Evolutionary conservation across 305 asterid species (phyloP).

Genomic region (Nicotiana rustica): DNA sequence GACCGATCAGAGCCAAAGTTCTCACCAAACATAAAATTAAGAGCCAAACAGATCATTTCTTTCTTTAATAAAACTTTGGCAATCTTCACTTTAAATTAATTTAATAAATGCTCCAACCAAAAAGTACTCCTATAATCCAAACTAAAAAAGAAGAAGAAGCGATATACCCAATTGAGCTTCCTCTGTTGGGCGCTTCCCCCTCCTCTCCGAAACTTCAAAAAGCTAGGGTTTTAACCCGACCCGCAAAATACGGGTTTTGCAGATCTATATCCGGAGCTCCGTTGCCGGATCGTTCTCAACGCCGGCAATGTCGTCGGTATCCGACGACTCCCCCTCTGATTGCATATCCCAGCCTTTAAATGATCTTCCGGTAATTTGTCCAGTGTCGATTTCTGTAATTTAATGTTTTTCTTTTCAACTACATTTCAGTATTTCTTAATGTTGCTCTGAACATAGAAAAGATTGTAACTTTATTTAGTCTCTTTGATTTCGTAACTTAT

Average conservation of each 20-base stretch:
- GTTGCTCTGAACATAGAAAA: neutral
- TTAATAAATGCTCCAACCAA: slow-evolving; percentile 23
- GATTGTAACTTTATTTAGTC: neutral
- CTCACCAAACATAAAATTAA: neutral
- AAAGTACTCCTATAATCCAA: neutral
- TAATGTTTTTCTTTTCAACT: neutral
- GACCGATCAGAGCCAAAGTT: neutral
- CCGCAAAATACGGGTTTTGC: slow-evolving; percentile 50
- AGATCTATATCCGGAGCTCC: slow-evolving; percentile 62
- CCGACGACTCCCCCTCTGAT: slow-evolving; percentile 58
- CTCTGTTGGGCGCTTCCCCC: slow-evolving; percentile 30
- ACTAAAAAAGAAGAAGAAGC: neutral
- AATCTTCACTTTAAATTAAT: neutral
- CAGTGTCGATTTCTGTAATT: slow-evolving; percentile 20
- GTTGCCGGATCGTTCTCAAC: slow-evolving; percentile 71
- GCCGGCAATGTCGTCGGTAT: slow-evolving; percentile 79
- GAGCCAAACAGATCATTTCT: neutral
- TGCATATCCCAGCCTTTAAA: slow-evolving; percentile 57
- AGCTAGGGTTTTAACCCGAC: slow-evolving; percentile 70
- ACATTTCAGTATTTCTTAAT: neutral
- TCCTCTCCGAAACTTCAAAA: neutral
- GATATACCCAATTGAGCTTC: neutral
- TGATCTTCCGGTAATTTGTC: slow-evolving; percentile 42
- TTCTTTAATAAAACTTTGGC: neutral
- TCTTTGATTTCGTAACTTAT: neutral